Evolutionary conservation across 2,329 filamentous ascomycete genomes (phyloP), one percentile per base, ranked within the genome.

Genomic region (Phaeosphaeria sp.): DNA sequence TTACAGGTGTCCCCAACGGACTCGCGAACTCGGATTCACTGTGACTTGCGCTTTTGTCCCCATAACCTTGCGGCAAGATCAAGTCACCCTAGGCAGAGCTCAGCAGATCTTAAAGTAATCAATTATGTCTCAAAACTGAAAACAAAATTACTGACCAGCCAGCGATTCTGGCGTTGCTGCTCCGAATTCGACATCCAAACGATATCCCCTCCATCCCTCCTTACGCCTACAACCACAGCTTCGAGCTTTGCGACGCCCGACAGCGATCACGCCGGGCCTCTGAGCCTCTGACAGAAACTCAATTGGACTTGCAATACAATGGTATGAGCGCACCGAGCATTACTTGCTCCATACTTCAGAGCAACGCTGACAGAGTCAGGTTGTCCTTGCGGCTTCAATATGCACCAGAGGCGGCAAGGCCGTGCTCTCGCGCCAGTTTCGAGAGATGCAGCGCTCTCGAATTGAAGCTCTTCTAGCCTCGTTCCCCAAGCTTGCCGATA

Each of bases 321-420:
- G 75, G 75, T 77, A 73, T 53, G 55, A n/a, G 17, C 22, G 43
- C 55, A 36, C 3, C 15, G 6, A 30, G 13, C n/a, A 17, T n/a
- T 11, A n/a, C 9, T 43, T 18, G 18, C 15, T 21, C 30, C 20
- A 3, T 6, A 36, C 24, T 24, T 21, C 24, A 43, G 54, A 53
- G 46, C 56, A 66, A 52, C 57, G 63, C 68, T 72, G 60, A 71
- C 65, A 46, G 49, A 53, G 27, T 49, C 63, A 97, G 95, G 95
- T 99, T 79, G 92, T 99, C 79, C 92, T 99, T 79, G 95, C 94
- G 80, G 95, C 95, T 74, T 98, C 95, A 74, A 97, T 99, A 84
- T 98, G 94, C 82, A 99, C 96, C 78, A 89, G 95, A 71, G 95
- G 95, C 78, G 95, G 95, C 78, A 99, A 99, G 85, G 92, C 94